phyloP scores from a whole-genome alignment of 495 filamentous ascomycete species.

The Sordaria brevicollis region DNA sequence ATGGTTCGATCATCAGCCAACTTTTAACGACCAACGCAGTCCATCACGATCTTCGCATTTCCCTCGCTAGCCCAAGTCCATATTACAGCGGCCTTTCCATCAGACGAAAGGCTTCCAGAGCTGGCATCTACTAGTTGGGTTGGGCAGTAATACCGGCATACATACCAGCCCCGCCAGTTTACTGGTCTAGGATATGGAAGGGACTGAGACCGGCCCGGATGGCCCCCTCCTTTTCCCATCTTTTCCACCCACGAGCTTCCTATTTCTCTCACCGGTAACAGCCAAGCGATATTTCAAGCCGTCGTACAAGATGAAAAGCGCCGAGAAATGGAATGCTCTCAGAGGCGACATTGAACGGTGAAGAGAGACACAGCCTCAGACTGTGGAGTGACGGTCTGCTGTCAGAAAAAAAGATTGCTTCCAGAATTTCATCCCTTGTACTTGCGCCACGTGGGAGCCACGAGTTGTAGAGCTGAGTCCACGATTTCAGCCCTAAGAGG shows the following conservation, averaged over 20 bases:
- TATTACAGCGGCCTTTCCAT: not conserved
- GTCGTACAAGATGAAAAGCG: not conserved
- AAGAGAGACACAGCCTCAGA: not conserved
- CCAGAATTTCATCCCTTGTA: not conserved
- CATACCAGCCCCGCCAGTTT: not conserved
- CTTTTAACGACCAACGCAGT: not conserved
- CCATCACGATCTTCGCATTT: not conserved
- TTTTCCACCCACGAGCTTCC: not conserved
- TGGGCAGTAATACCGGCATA: not conserved
- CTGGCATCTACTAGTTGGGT: not conserved
- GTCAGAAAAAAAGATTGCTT: not conserved
- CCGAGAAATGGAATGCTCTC: not conserved
- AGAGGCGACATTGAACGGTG: not conserved
- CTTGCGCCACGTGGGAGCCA: not conserved
- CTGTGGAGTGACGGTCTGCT: not conserved
- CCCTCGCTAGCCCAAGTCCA: not conserved
- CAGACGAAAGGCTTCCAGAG: not conserved
- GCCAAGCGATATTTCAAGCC: not conserved
- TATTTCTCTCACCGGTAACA: not conserved
- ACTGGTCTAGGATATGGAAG: not conserved
- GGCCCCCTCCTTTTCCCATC: not conserved
- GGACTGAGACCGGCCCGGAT: not conserved
- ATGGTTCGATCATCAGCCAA: not conserved
- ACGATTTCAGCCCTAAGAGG: not conserved
- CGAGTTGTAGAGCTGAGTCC: not conserved